A percentile compares a stretch with the other conserved stretches of the same genome.
phyloP scores from a whole-genome alignment of 176 grass and related monocot genomes.

The Zizania latifolia region DNA sequence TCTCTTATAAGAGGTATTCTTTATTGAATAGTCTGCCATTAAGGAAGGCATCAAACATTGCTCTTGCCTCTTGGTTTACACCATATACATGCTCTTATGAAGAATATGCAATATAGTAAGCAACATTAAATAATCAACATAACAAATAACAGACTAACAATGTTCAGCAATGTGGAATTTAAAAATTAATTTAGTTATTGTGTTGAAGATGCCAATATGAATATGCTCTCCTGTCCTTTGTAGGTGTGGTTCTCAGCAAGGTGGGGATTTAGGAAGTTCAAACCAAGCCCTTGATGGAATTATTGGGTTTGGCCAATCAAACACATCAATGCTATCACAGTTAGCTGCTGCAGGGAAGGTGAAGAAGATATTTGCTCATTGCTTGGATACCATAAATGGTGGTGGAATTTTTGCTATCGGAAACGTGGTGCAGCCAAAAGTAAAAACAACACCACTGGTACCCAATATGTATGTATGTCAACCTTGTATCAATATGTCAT shows the following conservation, averaged over 20 bases:
- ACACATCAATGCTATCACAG: constrained; percentile 87
- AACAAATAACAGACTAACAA: neutral
- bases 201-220: constrained; percentile 4
- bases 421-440: constrained; percentile 84
- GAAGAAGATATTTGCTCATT: constrained; percentile 94
- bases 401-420: constrained; percentile 90
- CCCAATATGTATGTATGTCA: constrained; percentile 70
- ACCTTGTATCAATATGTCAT: constrained; percentile 4
- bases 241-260: constrained; percentile 93
- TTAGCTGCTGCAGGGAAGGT: constrained; percentile 74
- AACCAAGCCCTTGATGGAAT: constrained; percentile 91
- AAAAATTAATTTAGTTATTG: neutral
- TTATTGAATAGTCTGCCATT: constrained; percentile 8
- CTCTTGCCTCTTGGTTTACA: neutral
- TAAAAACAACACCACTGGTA: constrained; percentile 85
- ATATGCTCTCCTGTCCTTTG: constrained; percentile 28
- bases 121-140: neutral
- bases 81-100: neutral
- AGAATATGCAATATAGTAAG: neutral
- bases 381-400: constrained; percentile 79
- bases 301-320: constrained; percentile 95
- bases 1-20: neutral
- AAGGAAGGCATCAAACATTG: constrained; percentile 16
- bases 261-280: constrained; percentile 82
- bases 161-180: neutral